phyloP scores from a whole-genome alignment of 257 asterid genomes.

The Nicotiana paniculata region DNA sequence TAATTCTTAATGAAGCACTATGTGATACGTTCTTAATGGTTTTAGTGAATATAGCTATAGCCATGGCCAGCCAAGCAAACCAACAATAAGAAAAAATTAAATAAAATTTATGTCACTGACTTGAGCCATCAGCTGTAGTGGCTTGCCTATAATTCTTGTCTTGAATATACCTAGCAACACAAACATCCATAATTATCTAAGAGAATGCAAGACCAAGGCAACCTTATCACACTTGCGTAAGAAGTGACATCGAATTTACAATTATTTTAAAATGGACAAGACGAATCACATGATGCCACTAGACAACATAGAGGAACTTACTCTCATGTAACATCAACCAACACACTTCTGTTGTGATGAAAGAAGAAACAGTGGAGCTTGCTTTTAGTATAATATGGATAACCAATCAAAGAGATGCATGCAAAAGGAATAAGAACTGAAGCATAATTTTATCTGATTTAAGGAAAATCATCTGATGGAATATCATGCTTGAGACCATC shows the following conservation, averaged over 20 bases:
- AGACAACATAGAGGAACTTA: background rate
- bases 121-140: background rate
- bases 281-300: background rate
- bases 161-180: background rate
- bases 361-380: background rate
- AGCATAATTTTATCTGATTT: background rate
- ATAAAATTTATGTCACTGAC: background rate
- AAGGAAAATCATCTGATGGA: background rate
- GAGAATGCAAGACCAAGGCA: too few species aligned
- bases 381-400: background rate
- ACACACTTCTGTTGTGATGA: background rate
- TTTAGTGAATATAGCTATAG: too few species aligned
- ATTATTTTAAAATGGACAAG: background rate
- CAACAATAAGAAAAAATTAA: background rate
- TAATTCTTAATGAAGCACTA: too few species aligned
- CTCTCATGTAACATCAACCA: background rate
- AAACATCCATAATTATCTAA: background rate
- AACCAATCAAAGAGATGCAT: background rate
- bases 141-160: background rate
- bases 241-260: background rate
- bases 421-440: background rate
- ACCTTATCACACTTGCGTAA: background rate
- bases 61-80: background rate
- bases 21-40: too few species aligned
- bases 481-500: too few species aligned